Conservation (phyloP, 2,329 filamentous ascomycete genomes). For the Raffaelea deltoideospora region DNA sequence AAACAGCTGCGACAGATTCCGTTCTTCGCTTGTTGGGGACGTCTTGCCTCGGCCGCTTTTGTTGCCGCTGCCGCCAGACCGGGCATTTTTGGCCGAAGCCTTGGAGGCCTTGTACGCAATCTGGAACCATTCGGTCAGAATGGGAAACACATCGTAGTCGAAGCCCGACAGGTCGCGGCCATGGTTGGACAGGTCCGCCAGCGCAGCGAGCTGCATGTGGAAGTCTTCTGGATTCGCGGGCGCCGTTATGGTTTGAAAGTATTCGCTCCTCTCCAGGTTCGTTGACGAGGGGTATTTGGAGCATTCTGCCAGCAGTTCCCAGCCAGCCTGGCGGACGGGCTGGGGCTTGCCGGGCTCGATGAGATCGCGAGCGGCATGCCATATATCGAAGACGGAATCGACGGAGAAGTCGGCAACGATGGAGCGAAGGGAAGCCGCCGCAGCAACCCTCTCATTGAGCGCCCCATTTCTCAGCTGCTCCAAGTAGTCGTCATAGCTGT, state of each 20-base stretch:
- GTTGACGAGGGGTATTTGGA: conserved; percentile 46
- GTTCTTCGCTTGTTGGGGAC: conserved; percentile 34
- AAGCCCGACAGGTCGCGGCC: conserved; percentile 51
- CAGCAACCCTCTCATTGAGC: conserved; percentile 37
- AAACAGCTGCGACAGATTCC: conserved; percentile 49
- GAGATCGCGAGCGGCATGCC: conserved; percentile 51
- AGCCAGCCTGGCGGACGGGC: conserved; percentile 42
- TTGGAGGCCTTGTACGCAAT: conserved; percentile 31
- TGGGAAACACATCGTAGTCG: conserved; percentile 49
- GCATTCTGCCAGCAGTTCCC: conserved; percentile 50
- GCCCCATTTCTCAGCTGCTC: conserved; percentile 37
- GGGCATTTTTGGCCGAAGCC: conserved; percentile 21
- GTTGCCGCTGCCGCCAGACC: conserved; percentile 17
- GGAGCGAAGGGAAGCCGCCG: conserved; percentile 40
- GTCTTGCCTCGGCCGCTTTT: conserved; percentile 16
- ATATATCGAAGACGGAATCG: conserved; percentile 45
- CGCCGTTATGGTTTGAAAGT: conserved; percentile 46
- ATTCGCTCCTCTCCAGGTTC: conserved; percentile 51
- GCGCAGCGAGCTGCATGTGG: conserved; percentile 46
- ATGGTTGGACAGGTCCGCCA: conserved; percentile 44
- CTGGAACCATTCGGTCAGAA: conserved; percentile 46
- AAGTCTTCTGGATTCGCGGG: conserved; percentile 46
- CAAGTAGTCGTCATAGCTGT: conserved; percentile 37
- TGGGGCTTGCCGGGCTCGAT: conserved; percentile 41
- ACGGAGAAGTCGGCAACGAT: conserved; percentile 44